A percentile compares a stretch with the other conserved stretches of the same genome.
Evolutionary conservation across 176 grass and related monocot genomes (phyloP).

Genomic region (Alloteropsis semialata): DNA sequence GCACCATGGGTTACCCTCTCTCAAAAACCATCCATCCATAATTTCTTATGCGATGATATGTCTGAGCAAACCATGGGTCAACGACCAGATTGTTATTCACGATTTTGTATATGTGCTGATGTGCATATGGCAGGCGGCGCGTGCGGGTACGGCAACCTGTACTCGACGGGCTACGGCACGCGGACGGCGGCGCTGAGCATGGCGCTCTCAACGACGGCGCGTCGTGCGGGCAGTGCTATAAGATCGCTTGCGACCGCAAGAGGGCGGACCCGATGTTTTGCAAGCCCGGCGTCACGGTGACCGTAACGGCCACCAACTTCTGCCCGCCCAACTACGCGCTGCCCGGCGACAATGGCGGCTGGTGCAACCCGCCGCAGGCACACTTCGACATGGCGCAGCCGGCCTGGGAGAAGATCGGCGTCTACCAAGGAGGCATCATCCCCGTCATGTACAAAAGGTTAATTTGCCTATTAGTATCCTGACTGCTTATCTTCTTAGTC

Average conservation of each 20-base stretch:
- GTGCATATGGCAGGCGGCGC: constrained; percentile 36
- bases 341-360: constrained; percentile 47
- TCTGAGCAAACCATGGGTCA: no score
- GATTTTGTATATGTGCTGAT: no score
- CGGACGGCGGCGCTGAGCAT: constrained; percentile 54
- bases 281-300: constrained; percentile 36
- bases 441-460: constrained; percentile 57
- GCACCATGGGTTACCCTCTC: constrained; percentile 16
- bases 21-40: no score
- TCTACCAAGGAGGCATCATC: constrained; percentile 56
- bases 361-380: constrained; percentile 52
- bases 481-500: no score
- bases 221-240: constrained; percentile 48
- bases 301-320: constrained; percentile 40
- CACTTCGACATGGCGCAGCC: constrained; percentile 81
- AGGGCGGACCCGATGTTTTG: not conserved
- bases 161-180: constrained; percentile 23
- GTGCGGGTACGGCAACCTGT: constrained; percentile 59
- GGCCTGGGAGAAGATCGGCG: constrained; percentile 52
- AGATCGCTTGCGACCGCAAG: constrained; percentile 49
- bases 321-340: constrained; percentile 41
- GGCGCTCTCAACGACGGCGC: constrained; percentile 41
- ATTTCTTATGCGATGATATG: not conserved
- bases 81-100: no score
- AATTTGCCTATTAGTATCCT: no score